Evolutionary conservation across 1,139 yeast species (phyloP), one percentile per base, ranked within the genome.

Genomic region (Geotrichum carabidarum): DNA sequence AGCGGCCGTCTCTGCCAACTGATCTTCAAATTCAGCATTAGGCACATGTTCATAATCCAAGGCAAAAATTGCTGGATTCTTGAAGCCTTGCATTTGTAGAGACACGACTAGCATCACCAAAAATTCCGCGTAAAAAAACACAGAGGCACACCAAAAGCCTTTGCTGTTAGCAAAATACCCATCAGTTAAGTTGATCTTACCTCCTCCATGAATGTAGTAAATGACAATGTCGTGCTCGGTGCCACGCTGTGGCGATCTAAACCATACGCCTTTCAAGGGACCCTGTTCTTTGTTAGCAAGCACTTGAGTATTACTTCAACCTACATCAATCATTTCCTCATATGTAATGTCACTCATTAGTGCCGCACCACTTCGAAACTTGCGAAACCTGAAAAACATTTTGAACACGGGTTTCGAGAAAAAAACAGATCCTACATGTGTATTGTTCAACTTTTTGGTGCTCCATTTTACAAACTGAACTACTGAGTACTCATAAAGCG

Each of bases 51-150:
- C 65, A 46, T 71, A 61, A 35, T 73, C 71, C 15, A 71, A 59
- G 4, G 75, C 69, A 52, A 74, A 73, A 4, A 75, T 66, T 0
- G 71, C 73, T 1, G 81, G 80, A 57, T 73, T 75, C 34, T 66
- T 60, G 57, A 77, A 76, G 1, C 80, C 80, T 58, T 74, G 76
- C 48, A 72, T 62, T 35, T 72, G 69, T 36, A 76, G 65, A 15
- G 71, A 62, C 7, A 70, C 68, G 37, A 74, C 70, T 54, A 74
- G 57, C 11, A 74, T 65, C 46, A 67, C 62, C 18, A 74, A 55
- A 58, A 68, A 76, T 58, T 76, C 79, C 15, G 70, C 55, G 56
- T 75, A 75, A 48, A 72, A 68, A 59, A 69, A 71, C 1, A 48
- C 52, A 31, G 55, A 52, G 15, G 55, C 37, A 34, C 51, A 48